phyloP scores from a whole-genome alignment of 257 asterid genomes.

The Solanum virginianum region DNA sequence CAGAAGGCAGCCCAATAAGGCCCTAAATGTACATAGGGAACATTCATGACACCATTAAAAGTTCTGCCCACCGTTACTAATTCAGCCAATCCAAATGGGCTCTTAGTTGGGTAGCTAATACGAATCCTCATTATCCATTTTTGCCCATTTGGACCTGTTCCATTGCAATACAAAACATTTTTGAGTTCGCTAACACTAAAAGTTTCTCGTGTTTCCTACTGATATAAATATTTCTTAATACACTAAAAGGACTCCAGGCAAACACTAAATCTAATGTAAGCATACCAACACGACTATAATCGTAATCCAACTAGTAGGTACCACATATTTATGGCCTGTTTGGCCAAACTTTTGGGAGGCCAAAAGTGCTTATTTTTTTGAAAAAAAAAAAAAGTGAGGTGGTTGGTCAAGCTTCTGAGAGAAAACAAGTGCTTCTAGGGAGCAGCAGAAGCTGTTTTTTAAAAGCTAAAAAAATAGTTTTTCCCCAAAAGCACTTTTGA shows the following conservation, averaged over 20 bases:
- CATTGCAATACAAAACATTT: not conserved
- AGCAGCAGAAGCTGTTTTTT: not conserved
- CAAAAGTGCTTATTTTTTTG: not conserved
- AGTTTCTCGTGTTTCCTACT: not conserved
- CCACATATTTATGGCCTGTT: not conserved
- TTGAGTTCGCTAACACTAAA: not conserved
- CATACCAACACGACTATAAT: not conserved
- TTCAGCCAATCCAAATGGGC: not conserved
- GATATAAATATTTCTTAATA: not conserved
- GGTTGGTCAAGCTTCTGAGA: not conserved
- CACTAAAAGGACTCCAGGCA: not conserved
- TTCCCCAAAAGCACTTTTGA: not conserved
- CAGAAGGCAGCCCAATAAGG: not conserved
- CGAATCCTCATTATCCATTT: not conserved
- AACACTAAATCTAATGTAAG: not conserved
- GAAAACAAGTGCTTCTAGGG: not conserved
- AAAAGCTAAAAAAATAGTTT: not conserved
- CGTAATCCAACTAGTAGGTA: not conserved
- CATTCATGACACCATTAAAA: not conserved
- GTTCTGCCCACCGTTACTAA: not conserved
- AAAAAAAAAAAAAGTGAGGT: not conserved
- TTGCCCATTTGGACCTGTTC: not conserved
- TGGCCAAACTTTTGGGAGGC: not conserved
- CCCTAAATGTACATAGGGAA: not conserved
- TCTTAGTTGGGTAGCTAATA: not conserved